Base-by-base conservation (phyloP, 116 monocot genomes). In the Dioscorea cayenensis region DNA sequence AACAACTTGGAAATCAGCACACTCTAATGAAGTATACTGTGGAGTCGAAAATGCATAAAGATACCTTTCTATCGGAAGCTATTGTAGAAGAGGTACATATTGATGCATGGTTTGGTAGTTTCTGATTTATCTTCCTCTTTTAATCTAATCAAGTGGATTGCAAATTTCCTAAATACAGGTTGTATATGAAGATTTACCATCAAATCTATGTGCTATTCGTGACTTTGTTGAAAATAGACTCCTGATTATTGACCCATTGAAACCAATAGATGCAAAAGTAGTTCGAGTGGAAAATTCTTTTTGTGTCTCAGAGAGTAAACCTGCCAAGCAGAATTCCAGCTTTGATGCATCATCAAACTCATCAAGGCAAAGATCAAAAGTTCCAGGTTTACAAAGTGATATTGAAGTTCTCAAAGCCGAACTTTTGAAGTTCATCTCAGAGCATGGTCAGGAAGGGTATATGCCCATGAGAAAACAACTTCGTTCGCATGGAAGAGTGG, bases 401-500 rank as follows among this genome's bases (percentile, higher is more conserved):
- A 66, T 88, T 51, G 89, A 86, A 21, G 85, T 99, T 62, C 86
- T 99, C 14, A 99, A 85, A 84, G 73, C 86, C 66, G 97, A 99
- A 80, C 68, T 99, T 63, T 36, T 67, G 22, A 63, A 29, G 52
- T 99, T 91, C 70, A 86, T 99, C 60, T 77, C 83, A 66, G 55
- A 78, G 66, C 60, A 94, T 80, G 97, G 94, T 10, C 88, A 94
- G 49, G 88, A 86, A 71, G 97, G 97, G 10, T 99, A 93, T 73
- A 99, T 99, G 97, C 97, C 97, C 0, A 91, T 91, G 97, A 88
- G 97, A 73, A 97, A 90, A 79, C 93, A 97, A 22, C 87, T 97
- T 29, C 83, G 97, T 25, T 63, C 77, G 59, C 90, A 91, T 79
- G 90, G 97, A 37, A 86, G 94, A 72, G 90, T 99, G 68, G 97